Conservation (phyloP, 2,329 filamentous ascomycete genomes). For the Elsinoe australis region DNA sequence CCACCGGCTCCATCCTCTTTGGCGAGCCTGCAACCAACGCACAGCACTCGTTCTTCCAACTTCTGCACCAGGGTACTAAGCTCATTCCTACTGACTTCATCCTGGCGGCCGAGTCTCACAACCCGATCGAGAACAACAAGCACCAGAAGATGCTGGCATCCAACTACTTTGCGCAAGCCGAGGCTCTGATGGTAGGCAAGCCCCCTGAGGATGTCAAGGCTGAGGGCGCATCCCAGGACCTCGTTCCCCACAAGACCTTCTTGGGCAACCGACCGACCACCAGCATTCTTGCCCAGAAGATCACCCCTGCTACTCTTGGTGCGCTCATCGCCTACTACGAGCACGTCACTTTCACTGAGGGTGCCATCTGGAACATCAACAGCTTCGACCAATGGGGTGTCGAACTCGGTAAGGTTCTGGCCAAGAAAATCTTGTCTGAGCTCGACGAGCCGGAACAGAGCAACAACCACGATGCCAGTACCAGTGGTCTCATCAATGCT, state of each 20-base stretch:
- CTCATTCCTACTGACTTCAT: conserved; percentile 98
- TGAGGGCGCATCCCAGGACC: conserved; percentile 62
- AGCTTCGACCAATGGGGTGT: conserved; percentile 99
- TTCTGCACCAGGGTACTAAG: conserved; percentile 98
- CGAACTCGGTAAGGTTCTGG: conserved; percentile 90
- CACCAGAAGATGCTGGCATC: conserved; percentile 95
- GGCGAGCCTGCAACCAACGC: conserved; percentile 98
- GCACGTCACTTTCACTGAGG: conserved; percentile 95
- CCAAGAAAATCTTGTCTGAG: conserved; percentile 63
- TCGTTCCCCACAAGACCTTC: conserved; percentile 99
- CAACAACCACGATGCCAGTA: conserved; percentile 74
- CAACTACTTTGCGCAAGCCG: conserved; percentile 84
- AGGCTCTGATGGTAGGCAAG: conserved; percentile 88
- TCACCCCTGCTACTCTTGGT: conserved; percentile 87
- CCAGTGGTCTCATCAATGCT: conserved; percentile 77
- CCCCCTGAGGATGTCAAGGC: conserved; percentile 69
- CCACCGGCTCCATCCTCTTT: conserved; percentile 90
- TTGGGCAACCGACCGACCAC: conserved; percentile 95
- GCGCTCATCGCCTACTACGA: conserved; percentile 98
- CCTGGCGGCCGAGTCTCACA: conserved; percentile 91
- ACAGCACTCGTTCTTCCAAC: conserved; percentile 99
- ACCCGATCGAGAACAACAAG: conserved; percentile 82
- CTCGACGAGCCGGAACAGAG: conserved; percentile 69
- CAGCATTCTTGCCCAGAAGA: conserved; percentile 84
- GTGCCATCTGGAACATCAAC: conserved; percentile 99